Base-by-base conservation (phyloP, 2,329 filamentous ascomycete genomes). In the Apiospora sp. region DNA sequence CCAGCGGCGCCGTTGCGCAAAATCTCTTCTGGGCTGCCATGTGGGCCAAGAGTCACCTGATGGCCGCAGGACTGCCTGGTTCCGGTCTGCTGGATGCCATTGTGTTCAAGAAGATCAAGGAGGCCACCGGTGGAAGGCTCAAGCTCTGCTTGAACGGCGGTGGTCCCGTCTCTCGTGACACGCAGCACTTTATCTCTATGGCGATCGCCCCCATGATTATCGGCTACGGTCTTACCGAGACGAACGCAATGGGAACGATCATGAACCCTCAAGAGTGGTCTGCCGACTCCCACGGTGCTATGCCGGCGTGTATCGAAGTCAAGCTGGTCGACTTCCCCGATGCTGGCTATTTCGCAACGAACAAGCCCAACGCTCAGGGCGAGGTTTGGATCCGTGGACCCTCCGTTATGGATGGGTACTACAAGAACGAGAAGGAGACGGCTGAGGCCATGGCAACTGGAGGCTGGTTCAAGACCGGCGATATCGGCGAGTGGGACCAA, bases 61-160 rank as follows among this genome's bases (percentile, higher is more conserved):
- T 90, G 80, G 80, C 81, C 71, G 81, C 84, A n/a, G 89, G 89
- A 14, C 81, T 92, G 54, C 91, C 91, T 1, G 93, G 93, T 71
- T 87, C 90, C 34, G 90, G 89, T 72, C 77, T 96, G 64, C 85
- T 97, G 69, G 94, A 97, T 79, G 87, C 91, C 1, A 84, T 97
- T 3, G 92, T 97, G 13, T 97, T 97, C 87, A 95, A 94, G 85
- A 97, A 97, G 86, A 89, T 97, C 81, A 95, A 94, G 85, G 94
- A 96, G 78, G 94, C 94, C 19, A 97, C 94, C 3, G 94, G 94
- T 80, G 94, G 94, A 69, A 89, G 89, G 73, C 86, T 97, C 75
- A 92, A 94, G 78, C 90, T 97, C 69, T 93, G 92, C 84, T 88
- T 97, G 90, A 96, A 94, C 81, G 94, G 94, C 73, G 94, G 94